Evolutionary conservation across 805 yeast genomes (phyloP).

Genomic region (Hanseniaspora hatyaiensis): DNA sequence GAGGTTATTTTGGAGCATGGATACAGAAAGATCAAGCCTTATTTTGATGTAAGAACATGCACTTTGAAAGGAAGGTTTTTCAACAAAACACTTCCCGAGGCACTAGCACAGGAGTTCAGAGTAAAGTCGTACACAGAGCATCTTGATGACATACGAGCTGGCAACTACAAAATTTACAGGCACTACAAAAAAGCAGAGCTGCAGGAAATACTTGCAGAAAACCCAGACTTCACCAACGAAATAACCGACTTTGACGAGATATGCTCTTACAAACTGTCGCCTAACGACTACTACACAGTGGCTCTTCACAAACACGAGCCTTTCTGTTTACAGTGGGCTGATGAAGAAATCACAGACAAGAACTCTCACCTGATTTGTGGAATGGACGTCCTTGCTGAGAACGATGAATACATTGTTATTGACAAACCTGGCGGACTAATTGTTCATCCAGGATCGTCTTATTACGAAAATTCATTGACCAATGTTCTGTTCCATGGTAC

Average conservation of each 20-base stretch:
- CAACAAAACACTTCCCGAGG: constrained; percentile 30
- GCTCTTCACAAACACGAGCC: constrained; percentile 78
- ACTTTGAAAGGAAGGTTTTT: constrained; percentile 39
- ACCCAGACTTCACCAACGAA: constrained; percentile 16
- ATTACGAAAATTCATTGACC: constrained; percentile 60
- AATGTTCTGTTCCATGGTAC: constrained; percentile 59
- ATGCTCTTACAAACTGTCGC: constrained; percentile 11
- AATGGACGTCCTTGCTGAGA: constrained; percentile 56
- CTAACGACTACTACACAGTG: constrained; percentile 25
- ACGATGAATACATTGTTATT: constrained; percentile 64
- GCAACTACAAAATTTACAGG: constrained; percentile 21
- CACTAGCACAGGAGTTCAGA: constrained; percentile 33
- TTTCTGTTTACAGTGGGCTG: constrained; percentile 42
- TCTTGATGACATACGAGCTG: constrained; percentile 19
- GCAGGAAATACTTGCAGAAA: not conserved
- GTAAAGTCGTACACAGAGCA: constrained; percentile 21
- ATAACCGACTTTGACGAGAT: constrained; percentile 17
- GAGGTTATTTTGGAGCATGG: constrained; percentile 24
- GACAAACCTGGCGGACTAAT: constrained; percentile 93
- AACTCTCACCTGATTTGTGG: constrained; percentile 27
- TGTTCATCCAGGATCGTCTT: constrained; percentile 86
- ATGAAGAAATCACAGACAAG: constrained; percentile 14
- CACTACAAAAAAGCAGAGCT: constrained; percentile 11
- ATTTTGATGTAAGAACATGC: constrained; percentile 29
- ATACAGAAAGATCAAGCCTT: constrained; percentile 34